Conservation (phyloP, 192 early-diverging fungal genomes). For the Backusella luteola region DNA sequence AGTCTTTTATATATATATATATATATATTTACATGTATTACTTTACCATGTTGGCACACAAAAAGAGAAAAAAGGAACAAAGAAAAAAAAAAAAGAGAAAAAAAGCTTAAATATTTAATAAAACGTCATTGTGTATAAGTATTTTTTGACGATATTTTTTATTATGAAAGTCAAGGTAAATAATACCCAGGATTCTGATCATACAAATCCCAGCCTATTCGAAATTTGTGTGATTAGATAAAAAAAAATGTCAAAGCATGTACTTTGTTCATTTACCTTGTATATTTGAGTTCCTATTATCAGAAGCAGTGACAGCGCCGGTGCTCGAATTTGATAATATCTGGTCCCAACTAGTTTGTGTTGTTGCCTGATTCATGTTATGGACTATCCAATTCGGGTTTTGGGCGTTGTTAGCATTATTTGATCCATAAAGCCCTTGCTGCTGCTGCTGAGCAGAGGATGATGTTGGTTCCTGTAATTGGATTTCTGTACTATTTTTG, state of each 20-base stretch:
- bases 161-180: not conserved
- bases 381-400: not conserved
- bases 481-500: not conserved
- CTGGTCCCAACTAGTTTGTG: not conserved
- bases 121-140: too few species aligned
- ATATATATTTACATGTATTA: too few species aligned
- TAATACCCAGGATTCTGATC: not conserved
- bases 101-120: not conserved
- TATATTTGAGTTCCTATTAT: not conserved
- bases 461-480: not conserved
- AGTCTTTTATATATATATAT: not conserved
- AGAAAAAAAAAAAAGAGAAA: not conserved
- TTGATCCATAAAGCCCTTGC: not conserved
- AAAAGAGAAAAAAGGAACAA: not conserved
- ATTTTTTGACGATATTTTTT: too few species aligned
- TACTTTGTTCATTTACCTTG: not conserved
- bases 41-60: not conserved
- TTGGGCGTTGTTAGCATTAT: not conserved
- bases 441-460: not conserved
- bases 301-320: not conserved
- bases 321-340: not conserved
- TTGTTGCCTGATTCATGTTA: not conserved
- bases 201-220: not conserved
- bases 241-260: not conserved
- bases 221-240: not conserved